phyloP scores from a whole-genome alignment of 2,329 filamentous ascomycete species.

The Proliferodiscus dingleyae region DNA sequence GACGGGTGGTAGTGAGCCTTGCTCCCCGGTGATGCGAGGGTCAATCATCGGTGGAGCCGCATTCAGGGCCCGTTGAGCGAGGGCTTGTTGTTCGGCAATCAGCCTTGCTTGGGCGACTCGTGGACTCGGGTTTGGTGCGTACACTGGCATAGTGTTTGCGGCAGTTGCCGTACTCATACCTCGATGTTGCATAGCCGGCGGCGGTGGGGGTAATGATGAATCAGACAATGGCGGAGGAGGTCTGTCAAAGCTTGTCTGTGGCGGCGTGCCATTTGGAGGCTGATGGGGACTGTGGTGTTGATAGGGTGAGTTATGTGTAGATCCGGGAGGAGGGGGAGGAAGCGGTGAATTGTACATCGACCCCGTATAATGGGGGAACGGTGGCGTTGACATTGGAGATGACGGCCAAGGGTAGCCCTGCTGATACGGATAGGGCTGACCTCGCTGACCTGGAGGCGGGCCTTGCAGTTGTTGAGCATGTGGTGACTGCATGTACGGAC shows the following conservation, averaged over 20 bases:
- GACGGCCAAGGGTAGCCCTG: slow-evolving; percentile 48
- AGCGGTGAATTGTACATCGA: slow-evolving; percentile 34
- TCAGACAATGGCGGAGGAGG: slow-evolving; percentile 33
- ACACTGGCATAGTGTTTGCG: slow-evolving; percentile 22
- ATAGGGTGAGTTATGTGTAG: slow-evolving; percentile 27
- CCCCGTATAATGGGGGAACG: slow-evolving; percentile 38
- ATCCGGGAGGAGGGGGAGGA: slow-evolving; percentile 31
- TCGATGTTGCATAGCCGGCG: slow-evolving; percentile 23
- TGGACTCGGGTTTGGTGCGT: slow-evolving; percentile 34
- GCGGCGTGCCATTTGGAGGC: slow-evolving; percentile 14
- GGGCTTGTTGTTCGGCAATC: slow-evolving; percentile 30
- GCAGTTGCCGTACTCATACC: slow-evolving; percentile 26
- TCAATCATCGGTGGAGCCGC: slow-evolving; percentile 25
- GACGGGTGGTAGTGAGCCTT: slow-evolving; percentile 16
- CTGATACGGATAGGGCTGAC: slow-evolving; percentile 35
- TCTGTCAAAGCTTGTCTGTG: slow-evolving; percentile 29
- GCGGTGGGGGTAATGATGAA: slow-evolving; percentile 30
- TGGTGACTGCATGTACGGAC: slow-evolving; percentile 37
- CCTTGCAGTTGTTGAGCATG: slow-evolving; percentile 36
- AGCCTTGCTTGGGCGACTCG: slow-evolving; percentile 36
- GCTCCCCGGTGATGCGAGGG: slow-evolving; percentile 19
- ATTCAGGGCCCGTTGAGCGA: slow-evolving; percentile 26
- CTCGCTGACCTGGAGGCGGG: slow-evolving; percentile 31
- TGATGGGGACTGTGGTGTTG: slow-evolving; percentile 28
- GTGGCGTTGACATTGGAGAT: slow-evolving; percentile 51